Conservation (phyloP, 257 asterid genomes). For the Mentha longifolia region DNA sequence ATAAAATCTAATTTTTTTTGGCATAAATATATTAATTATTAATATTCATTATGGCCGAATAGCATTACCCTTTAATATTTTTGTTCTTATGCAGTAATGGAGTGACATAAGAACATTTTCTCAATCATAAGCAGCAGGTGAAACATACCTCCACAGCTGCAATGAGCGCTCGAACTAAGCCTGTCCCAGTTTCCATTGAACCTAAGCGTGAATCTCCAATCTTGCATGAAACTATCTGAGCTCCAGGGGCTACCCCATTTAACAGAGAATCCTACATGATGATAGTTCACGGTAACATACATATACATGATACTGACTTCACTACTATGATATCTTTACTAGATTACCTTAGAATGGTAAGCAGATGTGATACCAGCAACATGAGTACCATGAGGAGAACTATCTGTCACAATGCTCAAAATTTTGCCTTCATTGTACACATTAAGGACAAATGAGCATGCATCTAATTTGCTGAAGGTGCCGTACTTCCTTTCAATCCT, state of each 20-base stretch:
- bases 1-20: no score
- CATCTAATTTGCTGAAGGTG: constrained; percentile 89
- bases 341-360: constrained; percentile 77
- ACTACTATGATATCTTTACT: constrained; percentile 29
- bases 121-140: constrained; percentile 18
- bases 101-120: constrained; percentile 8
- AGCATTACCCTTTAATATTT: constrained; percentile 12
- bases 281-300: constrained; percentile 31
- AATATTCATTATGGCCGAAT: no score
- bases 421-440: constrained; percentile 76
- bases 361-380: constrained; percentile 98
- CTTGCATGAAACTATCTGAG: constrained; percentile 93
- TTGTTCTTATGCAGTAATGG: constrained; percentile 15
- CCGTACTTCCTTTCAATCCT: constrained; percentile 92
- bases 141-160: constrained; percentile 90
- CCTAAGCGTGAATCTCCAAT: constrained; percentile 97
- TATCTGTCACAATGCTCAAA: constrained; percentile 91
- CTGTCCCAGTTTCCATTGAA: constrained; percentile 99
- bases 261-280: constrained; percentile 81
- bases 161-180: constrained; percentile 91
- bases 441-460: constrained; percentile 81
- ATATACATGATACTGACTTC: constrained; percentile 6
- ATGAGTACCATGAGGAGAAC: constrained; percentile 98
- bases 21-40: no score
- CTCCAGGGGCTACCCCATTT: constrained; percentile 99